phyloP scores from a whole-genome alignment of 2,329 filamentous ascomycete species.

The Colletotrichum trifolii region DNA sequence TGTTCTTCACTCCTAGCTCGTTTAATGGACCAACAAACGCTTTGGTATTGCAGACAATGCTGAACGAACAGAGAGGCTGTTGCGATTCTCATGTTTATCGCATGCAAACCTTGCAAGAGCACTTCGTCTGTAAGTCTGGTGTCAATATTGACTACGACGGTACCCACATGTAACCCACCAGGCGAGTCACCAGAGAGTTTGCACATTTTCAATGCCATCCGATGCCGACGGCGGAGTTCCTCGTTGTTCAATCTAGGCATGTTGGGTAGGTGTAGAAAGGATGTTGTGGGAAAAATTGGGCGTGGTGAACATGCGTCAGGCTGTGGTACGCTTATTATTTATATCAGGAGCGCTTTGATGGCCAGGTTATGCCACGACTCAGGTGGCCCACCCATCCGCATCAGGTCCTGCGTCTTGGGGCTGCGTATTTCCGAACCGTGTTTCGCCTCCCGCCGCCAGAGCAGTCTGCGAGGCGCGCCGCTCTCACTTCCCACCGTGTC shows the following conservation, averaged over 20 bases:
- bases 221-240: no score
- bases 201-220: no score
- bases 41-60: constrained; percentile 2
- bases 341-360: no score
- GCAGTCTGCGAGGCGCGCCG: not conserved
- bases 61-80: constrained; percentile 4
- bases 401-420: not conserved
- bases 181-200: no score
- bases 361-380: no score
- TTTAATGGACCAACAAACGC: constrained; percentile 1
- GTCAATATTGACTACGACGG: constrained; percentile 3
- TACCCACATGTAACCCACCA: not conserved
- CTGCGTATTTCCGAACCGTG: not conserved
- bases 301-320: no score
- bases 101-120: constrained; percentile 6
- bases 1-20: constrained; percentile 5
- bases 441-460: not conserved
- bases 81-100: not conserved
- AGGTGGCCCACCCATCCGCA: no score
- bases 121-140: constrained; percentile 1
- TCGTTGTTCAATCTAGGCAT: not conserved
- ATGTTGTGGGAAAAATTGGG: no score
- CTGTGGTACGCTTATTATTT: no score
- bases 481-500: no score
- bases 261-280: no score